Percentiles rank a stretch among this genome's conserved stretches.
Conservation (phyloP, 345 rosid genomes). For the Eucalyptus dawsonii region DNA sequence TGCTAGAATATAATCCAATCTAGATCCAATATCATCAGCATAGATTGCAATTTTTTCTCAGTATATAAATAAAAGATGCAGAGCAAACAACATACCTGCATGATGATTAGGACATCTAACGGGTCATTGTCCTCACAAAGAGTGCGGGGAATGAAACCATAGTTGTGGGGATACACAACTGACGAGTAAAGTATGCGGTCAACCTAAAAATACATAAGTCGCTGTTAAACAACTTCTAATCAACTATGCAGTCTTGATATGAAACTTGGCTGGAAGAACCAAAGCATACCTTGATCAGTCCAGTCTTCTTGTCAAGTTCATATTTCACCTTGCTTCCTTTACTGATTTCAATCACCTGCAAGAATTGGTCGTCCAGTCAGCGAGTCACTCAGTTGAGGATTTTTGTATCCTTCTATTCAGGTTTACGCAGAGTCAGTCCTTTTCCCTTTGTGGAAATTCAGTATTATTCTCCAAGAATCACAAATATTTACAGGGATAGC, state of each 20-base stretch:
- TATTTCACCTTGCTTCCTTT: conserved; percentile 98
- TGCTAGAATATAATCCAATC: neutral
- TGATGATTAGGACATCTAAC: conserved; percentile 35
- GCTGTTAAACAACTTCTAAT: neutral
- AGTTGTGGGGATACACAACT: conserved; percentile 91
- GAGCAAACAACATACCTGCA: conserved; percentile 42
- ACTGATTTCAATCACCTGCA: conserved; percentile 88
- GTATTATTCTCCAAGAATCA: neutral
- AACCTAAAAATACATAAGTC: conserved; percentile 10
- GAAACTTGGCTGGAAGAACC: neutral
- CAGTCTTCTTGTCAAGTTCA: conserved; percentile 94
- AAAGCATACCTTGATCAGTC: conserved; percentile 69
- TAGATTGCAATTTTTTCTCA: neutral
- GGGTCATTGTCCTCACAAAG: conserved; percentile 51
- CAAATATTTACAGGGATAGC: neutral
- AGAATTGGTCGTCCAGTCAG: neutral
- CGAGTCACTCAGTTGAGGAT: neutral
- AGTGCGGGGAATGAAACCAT: conserved; percentile 44
- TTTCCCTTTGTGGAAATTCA: neutral
- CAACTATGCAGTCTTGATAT: neutral
- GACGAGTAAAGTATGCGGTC: conserved; percentile 39
- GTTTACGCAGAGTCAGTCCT: neutral
- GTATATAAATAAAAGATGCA: neutral
- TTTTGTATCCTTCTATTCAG: neutral
- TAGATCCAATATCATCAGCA: neutral